Conservation (phyloP, 192 early-diverging fungal genomes). For the Backusella parvicylindrica region DNA sequence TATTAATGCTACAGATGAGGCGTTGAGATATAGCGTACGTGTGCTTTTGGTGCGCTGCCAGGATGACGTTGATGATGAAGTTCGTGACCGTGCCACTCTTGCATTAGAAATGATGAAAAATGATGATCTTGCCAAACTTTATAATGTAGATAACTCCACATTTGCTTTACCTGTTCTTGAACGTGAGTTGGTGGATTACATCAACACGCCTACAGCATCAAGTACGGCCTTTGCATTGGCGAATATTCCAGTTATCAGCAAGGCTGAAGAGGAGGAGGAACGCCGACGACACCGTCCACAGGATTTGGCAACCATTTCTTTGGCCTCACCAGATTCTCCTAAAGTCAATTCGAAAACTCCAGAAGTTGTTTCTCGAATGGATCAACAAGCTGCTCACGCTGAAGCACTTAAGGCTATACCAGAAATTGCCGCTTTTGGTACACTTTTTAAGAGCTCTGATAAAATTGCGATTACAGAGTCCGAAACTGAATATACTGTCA, state of each 20-base stretch:
- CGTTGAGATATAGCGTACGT: slow-evolving; percentile 69
- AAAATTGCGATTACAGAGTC: slow-evolving; percentile 85
- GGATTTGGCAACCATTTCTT: slow-evolving; percentile 28
- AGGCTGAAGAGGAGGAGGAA: slow-evolving; percentile 83
- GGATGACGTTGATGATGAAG: slow-evolving; percentile 98
- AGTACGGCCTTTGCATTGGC: slow-evolving; percentile 75
- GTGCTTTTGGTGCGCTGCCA: slow-evolving; percentile 86
- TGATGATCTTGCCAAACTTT: slow-evolving; percentile 49
- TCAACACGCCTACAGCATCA: slow-evolving; percentile 59
- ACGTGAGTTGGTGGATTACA: slow-evolving; percentile 82
- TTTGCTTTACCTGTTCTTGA: slow-evolving; percentile 86
- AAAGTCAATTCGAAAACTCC: background rate
- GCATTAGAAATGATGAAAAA: slow-evolving; percentile 78
- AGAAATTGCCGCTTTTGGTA: slow-evolving; percentile 79
- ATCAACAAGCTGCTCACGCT: slow-evolving; percentile 74
- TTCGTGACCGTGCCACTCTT: slow-evolving; percentile 92
- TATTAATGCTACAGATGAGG: slow-evolving; percentile 66
- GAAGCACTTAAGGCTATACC: slow-evolving; percentile 76
- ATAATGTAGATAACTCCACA: slow-evolving; percentile 59
- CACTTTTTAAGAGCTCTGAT: slow-evolving; percentile 83
- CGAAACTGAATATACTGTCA: slow-evolving; percentile 95
- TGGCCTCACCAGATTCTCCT: slow-evolving; percentile 25
- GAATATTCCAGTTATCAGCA: slow-evolving; percentile 76
- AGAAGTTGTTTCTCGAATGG: slow-evolving; percentile 23
- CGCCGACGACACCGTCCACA: slow-evolving; percentile 48